Evolutionary conservation across 164 flowering plant species (phyloP).

Genomic region (Vitis amurensis): DNA sequence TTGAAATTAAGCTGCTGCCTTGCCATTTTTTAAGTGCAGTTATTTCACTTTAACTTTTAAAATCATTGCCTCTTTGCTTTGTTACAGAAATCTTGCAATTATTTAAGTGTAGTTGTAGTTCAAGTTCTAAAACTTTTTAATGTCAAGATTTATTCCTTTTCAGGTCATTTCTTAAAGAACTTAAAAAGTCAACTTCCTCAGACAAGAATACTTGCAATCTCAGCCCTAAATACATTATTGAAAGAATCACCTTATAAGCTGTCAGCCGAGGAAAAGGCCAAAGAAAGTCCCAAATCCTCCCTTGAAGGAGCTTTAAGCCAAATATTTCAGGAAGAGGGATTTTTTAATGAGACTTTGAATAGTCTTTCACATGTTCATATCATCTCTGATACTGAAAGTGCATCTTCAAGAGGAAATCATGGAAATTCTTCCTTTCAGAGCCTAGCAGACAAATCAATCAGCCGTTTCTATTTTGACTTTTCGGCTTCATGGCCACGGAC

Average conservation of each 20-base stretch:
- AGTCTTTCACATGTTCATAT: slow-evolving; percentile 94
- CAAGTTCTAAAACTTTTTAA: slow-evolving; percentile 5
- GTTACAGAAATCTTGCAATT: neutral
- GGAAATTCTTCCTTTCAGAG: slow-evolving; percentile 73
- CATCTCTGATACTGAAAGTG: slow-evolving; percentile 60
- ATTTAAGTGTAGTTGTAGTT: neutral
- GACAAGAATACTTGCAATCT: slow-evolving; percentile 93
- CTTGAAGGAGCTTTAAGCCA: slow-evolving; percentile 72
- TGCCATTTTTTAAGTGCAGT: no score
- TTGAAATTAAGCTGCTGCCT: neutral
- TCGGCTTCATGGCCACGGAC: slow-evolving; percentile 98
- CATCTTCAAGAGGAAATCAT: slow-evolving; percentile 73
- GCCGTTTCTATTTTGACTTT: slow-evolving; percentile 92
- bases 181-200: slow-evolving; percentile 96
- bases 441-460: slow-evolving; percentile 87
- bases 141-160: slow-evolving; percentile 12
- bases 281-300: slow-evolving; percentile 49
- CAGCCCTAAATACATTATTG: slow-evolving; percentile 83
- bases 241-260: slow-evolving; percentile 85
- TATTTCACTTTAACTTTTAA: neutral
- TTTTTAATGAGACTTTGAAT: slow-evolving; percentile 72
- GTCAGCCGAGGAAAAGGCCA: slow-evolving; percentile 30
- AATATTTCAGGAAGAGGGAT: slow-evolving; percentile 82
- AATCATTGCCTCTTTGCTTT: neutral
- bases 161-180: slow-evolving; percentile 91